Base-by-base conservation (phyloP, 805 yeast species). In the Wickerhamomyces sydowiorum region DNA sequence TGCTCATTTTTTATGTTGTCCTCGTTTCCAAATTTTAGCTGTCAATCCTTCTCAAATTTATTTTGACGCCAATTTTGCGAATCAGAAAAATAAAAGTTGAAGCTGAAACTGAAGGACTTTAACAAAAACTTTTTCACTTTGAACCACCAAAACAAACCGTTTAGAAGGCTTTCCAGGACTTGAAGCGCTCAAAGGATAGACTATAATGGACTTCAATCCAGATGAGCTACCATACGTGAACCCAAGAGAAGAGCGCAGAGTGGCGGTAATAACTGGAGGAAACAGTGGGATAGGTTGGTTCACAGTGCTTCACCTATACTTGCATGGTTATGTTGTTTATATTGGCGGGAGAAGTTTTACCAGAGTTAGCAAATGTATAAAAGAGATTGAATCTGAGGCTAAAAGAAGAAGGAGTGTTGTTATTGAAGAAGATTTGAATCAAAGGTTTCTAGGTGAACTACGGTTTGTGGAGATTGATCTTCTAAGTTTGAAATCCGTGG, bases 271-370 rank as follows among this genome's bases (percentile, higher is more conserved):
- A 21, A 80, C 91, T 0, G 91, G 91, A 3, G 91, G 90, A 5
- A 82, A 80, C 52, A 73, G 82, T 46, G 93, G 93, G 0, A 74
- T 84, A 15, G 95, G 95, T 9, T 85, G 73, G 68, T 82, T 69
- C 53, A 78, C 88, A 0, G 84, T 78, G 10, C 64, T 84, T 20
- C 87, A 84, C 53, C 67, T 86, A 12, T 83, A 81, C 53, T 63
- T 83, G 41, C 93, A 85, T 59, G 95, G 95, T 0, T 82, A 75
- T 57, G 66, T 70, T 8, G 79, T 86, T 5, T 86, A 85, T 53
- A 65, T 86, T 33, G 86, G 84, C 3, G 90, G 91, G 8, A 65
- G 93, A 48, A 76, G 74, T 46, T 66, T 64, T 36, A 62, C 69
- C 15, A 65, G 82, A 43, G 80, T 81, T 10, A 60, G 63, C 32